Percentiles rank a stretch among this genome's conserved stretches.
Evolutionary conservation across 2,329 filamentous ascomycete genomes (phyloP).

Genomic region (Thielaviopsis populi): DNA sequence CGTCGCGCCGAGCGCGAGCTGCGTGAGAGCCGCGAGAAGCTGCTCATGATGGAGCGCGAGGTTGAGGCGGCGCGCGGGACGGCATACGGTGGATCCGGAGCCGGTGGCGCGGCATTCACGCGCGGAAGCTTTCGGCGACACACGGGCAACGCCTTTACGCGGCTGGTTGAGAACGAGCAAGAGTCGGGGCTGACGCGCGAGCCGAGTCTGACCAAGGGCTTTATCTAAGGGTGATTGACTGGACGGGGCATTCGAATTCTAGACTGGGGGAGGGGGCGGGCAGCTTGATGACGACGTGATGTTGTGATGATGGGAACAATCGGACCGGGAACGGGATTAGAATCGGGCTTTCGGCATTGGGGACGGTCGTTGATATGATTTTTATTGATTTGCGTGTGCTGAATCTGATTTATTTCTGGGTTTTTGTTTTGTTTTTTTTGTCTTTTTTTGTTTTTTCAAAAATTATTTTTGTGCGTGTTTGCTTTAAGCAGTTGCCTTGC

Average conservation of each 20-base stretch:
- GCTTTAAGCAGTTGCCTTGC: no score
- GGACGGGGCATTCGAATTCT: neutral
- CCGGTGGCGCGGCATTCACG: slow-evolving; percentile 21
- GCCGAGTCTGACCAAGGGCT: slow-evolving; percentile 64
- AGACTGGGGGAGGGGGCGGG: neutral
- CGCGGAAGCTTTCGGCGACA: slow-evolving; percentile 34
- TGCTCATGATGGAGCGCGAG: slow-evolving; percentile 69
- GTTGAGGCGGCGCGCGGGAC: slow-evolving; percentile 58
- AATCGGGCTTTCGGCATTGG: neutral
- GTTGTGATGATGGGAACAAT: neutral
- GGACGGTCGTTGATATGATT: neutral
- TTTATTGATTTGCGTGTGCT: neutral
- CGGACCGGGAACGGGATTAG: neutral
- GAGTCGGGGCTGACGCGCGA: slow-evolving; percentile 45
- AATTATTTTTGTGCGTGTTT: no score
- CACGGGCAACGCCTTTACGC: slow-evolving; percentile 25
- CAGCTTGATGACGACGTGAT: neutral
- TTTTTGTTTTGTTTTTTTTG: no score
- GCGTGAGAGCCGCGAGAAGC: slow-evolving; percentile 74
- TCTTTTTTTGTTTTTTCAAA: neutral
- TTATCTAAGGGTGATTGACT: slow-evolving; percentile 36
- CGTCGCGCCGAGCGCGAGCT: slow-evolving; percentile 82
- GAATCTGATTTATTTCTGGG: neutral
- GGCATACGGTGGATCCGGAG: slow-evolving; percentile 27
- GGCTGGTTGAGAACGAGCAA: slow-evolving; percentile 28